Evolutionary conservation across 140 eudicot species (phyloP).

Genomic region (Anethum foeniculum): DNA sequence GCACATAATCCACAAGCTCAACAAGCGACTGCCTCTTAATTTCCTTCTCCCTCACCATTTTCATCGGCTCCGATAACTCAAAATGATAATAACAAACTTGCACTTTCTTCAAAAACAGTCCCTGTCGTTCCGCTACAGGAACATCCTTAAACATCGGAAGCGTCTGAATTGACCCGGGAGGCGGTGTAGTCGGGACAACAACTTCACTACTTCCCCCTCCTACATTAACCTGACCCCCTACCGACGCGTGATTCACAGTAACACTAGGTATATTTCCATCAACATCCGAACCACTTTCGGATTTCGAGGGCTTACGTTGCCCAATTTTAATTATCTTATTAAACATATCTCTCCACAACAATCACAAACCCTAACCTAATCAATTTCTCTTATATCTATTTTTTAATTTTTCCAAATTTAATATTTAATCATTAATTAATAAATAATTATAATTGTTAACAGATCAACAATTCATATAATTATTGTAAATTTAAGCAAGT

Average conservation of each 20-base stretch:
- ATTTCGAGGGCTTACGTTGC: constrained; percentile 52
- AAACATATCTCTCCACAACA: constrained; percentile 30
- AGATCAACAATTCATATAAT: not conserved
- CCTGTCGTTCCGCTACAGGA: constrained; percentile 39
- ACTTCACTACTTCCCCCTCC: constrained; percentile 16
- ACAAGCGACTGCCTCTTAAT: constrained; percentile 57
- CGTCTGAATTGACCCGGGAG: constrained; percentile 27
- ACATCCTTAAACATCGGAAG: constrained; percentile 59
- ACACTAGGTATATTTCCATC: constrained; percentile 38
- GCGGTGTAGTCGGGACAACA: constrained; percentile 11
- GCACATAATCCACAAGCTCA: constrained; percentile 69
- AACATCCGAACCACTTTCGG: constrained; percentile 42
- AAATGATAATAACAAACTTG: constrained; percentile 40
- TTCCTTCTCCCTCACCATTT: constrained; percentile 58
- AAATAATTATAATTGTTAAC: not conserved
- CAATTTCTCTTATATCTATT: not conserved
- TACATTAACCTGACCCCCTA: constrained; percentile 22
- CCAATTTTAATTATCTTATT: constrained; percentile 53
- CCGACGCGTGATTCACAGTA: constrained; percentile 42
- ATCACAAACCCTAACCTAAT: constrained; percentile 32
- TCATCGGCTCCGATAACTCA: constrained; percentile 57
- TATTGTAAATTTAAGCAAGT: not conserved
- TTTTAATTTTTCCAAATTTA: not conserved
- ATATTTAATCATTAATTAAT: not conserved
- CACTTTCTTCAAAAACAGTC: constrained; percentile 40